A percentile compares a stretch with the other conserved stretches of the same genome.
phyloP scores from a whole-genome alignment of 768 basidiomycete species.

The Agrocybe chaxingu region DNA sequence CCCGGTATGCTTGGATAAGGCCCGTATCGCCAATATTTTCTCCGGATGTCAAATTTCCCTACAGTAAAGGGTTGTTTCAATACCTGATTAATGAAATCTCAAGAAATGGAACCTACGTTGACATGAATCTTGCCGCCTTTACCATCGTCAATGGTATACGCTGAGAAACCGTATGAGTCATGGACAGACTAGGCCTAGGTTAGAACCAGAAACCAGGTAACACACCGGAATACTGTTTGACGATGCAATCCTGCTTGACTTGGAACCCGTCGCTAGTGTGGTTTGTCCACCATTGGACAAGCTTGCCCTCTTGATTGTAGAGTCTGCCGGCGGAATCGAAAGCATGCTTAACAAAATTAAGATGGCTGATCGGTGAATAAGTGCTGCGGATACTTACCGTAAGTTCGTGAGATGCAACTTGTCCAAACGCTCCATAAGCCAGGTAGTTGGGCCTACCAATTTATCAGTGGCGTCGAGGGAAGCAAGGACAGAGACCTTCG shows the following conservation, averaged over 20 bases:
- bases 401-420: conserved; percentile 89
- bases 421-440: conserved; percentile 89
- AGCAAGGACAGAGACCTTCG: conserved; percentile 10
- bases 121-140: conserved; percentile 82
- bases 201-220: not conserved
- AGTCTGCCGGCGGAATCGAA: conserved; percentile 88
- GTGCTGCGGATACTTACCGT: conserved; percentile 46
- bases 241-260: conserved; percentile 80
- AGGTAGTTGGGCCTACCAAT: conserved; percentile 77
- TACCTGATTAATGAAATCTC: not conserved
- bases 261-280: conserved; percentile 82
- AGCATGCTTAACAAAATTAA: conserved; percentile 55
- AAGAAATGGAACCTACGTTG: conserved; percentile 50
- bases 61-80: not conserved
- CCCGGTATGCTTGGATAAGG: conserved; percentile 82
- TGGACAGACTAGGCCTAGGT: not conserved
- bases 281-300: conserved; percentile 93
- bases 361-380: not conserved
- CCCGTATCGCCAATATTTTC: conserved; percentile 91
- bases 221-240: conserved; percentile 85
- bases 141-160: conserved; percentile 81
- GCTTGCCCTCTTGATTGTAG: conserved; percentile 87
- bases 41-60: conserved; percentile 89
- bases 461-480: not conserved
- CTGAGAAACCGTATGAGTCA: conserved; percentile 26